Base-by-base conservation (phyloP, 2,329 filamentous ascomycete genomes). In the Cladorrhinum sp. region DNA sequence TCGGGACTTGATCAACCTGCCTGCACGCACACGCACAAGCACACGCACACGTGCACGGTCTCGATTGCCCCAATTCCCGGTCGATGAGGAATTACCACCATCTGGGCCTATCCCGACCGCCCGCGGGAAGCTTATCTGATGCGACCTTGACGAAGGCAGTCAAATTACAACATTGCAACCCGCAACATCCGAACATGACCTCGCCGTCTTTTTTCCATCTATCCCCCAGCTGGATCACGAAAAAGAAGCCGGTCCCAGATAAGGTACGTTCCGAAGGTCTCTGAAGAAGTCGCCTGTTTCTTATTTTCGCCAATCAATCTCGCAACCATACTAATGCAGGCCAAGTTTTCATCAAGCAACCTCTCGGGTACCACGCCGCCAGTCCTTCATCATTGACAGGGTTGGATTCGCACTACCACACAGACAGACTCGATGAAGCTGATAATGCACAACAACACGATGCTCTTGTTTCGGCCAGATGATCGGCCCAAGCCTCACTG, bases 61-160 rank as follows among this genome's bases (percentile, higher is more conserved):
- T 33, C n/a, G 12, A 26, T 14, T 16, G 21, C 39, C 9, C 54
- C 42, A 51, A 51, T 36, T 12, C 46, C 36, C 36, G 18, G 28
- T 30, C 18, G 28, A 39, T 30, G 26, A 16, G 33, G 12, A 16
- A 16, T 9, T 9, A 36, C 33, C 33, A 36, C 33, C 14, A 16
- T 16, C 26, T 10, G 23, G 12, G 30, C 50, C 50, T 30, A 10
- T 26, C 26, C 10, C 18, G 26, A 28, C 28, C 18, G 7, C 26
- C 20, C 52, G 14, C 52, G 33, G 28, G 52, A 54, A 54, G n/a
- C 26, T 54, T 54, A 54, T 54, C 52, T 54, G 52, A 54, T 54
- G n/a, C 52, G n/a, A 54, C 52, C 16, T 30, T 54, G 52, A 21
- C 18, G 42, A n/a, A 20, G 10, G 42, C 6, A 20, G 42, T 18